A percentile compares a stretch with the other conserved stretches of the same genome.
Evolutionary conservation across 2,329 filamentous ascomycete genomes (phyloP).

Genomic region (Scedosporium dehoogii): DNA sequence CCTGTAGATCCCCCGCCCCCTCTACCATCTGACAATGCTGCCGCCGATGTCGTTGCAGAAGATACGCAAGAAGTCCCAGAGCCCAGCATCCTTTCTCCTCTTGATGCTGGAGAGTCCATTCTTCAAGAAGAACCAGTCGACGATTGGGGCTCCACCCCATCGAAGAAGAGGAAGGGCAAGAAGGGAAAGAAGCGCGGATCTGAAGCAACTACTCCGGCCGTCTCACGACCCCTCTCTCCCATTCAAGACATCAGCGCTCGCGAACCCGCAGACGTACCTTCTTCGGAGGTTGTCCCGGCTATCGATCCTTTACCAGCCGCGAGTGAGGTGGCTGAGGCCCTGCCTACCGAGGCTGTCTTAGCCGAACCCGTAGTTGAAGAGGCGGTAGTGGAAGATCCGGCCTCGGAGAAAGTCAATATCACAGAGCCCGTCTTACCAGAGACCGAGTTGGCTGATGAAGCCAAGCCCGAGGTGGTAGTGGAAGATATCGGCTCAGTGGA

Average conservation of each 20-base stretch:
- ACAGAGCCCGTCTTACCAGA: too few relatives aligned
- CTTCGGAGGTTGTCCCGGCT: neutral
- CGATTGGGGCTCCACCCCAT: constrained; percentile 7
- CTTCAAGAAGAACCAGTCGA: constrained; percentile 5
- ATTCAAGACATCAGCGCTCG: neutral
- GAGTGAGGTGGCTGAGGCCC: neutral
- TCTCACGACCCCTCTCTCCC: constrained; percentile 2
- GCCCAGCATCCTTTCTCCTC: too few relatives aligned
- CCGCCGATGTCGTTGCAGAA: neutral
- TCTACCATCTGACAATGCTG: neutral
- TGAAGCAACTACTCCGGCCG: neutral
- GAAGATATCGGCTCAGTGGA: too few relatives aligned
- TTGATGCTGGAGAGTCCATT: too few relatives aligned
- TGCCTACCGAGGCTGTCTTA: neutral
- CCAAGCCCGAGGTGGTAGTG: too few relatives aligned
- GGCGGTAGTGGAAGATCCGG: neutral
- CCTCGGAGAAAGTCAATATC: too few relatives aligned
- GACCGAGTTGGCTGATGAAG: too few relatives aligned
- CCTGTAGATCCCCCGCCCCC: neutral
- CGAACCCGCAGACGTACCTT: neutral
- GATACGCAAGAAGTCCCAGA: neutral
- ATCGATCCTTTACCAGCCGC: neutral
- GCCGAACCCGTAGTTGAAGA: neutral
- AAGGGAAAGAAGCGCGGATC: constrained; percentile 22
- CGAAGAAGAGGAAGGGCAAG: constrained; percentile 23